Conservation (phyloP, 1,284 basidiomycete species). For the Xanthoconium separans region DNA sequence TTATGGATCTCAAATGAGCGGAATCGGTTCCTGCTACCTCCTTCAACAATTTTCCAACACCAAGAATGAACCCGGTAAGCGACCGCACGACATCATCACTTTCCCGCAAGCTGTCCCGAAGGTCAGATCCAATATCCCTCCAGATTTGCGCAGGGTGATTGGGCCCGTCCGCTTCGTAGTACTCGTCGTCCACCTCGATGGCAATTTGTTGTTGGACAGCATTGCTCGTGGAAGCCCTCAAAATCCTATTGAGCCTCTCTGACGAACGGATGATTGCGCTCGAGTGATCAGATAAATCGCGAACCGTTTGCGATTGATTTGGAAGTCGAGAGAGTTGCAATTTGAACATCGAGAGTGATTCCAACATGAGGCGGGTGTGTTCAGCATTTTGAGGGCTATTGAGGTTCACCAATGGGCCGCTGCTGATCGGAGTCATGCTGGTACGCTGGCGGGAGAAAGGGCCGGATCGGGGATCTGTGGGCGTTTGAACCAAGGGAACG, state of each 20-base stretch:
- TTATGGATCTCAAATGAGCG: constrained; percentile 45
- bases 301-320: constrained; percentile 39
- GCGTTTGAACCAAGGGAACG: constrained; percentile 15
- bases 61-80: constrained; percentile 70
- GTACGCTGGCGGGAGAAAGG: constrained; percentile 19
- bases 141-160: constrained; percentile 56
- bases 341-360: constrained; percentile 70
- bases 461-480: constrained; percentile 19
- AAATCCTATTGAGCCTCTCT: constrained; percentile 59
- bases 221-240: constrained; percentile 52
- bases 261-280: constrained; percentile 62
- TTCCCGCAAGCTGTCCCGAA: constrained; percentile 63
- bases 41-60: constrained; percentile 64
- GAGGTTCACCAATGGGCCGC: constrained; percentile 15
- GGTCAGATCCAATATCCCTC: constrained; percentile 65
- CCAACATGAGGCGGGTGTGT: constrained; percentile 65
- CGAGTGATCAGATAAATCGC: constrained; percentile 58
- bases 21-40: constrained; percentile 44
- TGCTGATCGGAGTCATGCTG: constrained; percentile 15
- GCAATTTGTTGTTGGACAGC: constrained; percentile 72
- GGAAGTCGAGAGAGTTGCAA: constrained; percentile 54
- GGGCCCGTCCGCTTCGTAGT: constrained; percentile 25
- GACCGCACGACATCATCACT: constrained; percentile 76
- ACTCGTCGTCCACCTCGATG: constrained; percentile 59
- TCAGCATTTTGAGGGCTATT: constrained; percentile 43